These are phyloP conservation scores for Solanum lycopersicoides DNA, from an alignment of 257 asterid genomes.

Conservation along the genomic window DNA sequence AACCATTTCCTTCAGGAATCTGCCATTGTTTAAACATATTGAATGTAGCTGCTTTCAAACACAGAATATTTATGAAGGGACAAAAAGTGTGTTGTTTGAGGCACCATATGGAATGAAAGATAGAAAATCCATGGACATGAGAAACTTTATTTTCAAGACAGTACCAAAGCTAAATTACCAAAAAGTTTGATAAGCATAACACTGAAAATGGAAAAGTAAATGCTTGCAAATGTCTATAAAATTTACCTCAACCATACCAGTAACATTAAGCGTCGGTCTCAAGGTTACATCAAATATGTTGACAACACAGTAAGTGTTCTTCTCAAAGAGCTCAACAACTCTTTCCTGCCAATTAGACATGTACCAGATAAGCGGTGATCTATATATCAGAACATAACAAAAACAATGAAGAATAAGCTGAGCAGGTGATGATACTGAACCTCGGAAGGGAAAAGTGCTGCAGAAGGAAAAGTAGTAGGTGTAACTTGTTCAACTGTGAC, in stretches of 20 bases:
- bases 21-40: constrained; percentile 10
- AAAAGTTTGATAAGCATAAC: not conserved
- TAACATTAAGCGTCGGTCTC: constrained; percentile 74
- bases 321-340: constrained; percentile 76
- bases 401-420: not conserved
- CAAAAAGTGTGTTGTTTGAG: not conserved
- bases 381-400: not conserved
- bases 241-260: constrained; percentile 86
- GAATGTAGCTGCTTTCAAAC: not conserved
- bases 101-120: not conserved
- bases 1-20: constrained; percentile 99
- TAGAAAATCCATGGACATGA: not conserved
- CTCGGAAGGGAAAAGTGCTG: constrained; percentile 79
- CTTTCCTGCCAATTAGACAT: constrained; percentile 74
- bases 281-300: constrained; percentile 92
- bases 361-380: constrained; percentile 37
- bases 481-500: constrained; percentile 85
- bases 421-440: constrained; percentile 18
- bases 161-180: not conserved
- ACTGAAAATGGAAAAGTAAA: not conserved
- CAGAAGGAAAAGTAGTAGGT: constrained; percentile 54
- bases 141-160: not conserved
- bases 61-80: not conserved
- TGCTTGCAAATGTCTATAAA: not conserved
- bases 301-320: constrained; percentile 88